Base-by-base conservation (phyloP, 306 rosid species). In the Trifolium fragiferum region DNA sequence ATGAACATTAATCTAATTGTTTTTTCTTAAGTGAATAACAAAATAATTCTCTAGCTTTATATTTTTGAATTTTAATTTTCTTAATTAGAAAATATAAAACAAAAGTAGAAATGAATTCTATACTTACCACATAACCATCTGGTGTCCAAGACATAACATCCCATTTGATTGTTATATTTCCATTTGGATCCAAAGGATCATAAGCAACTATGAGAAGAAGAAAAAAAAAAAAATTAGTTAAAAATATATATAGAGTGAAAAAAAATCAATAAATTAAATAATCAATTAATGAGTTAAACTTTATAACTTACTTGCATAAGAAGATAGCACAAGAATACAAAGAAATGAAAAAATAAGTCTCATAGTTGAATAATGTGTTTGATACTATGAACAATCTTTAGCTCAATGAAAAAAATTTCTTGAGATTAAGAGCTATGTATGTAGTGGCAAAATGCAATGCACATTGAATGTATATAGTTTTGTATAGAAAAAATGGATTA, bases 131-230 rank as follows among this genome's bases (percentile, higher is more conserved):
- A 76, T 94, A 91, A 72, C 96, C 98, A 78, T 94, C 98, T 54
- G 95, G 35, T 21, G 97, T 94, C 97, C 98, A 94, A 38, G 98
- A 91, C 93, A 93, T 74, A 21, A 94, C 27, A 70, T 94, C 98
- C 98, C 97, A 93, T 82, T 90, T 89, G 85, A 91, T 75, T 4
- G 96, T 93, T 69, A 93, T 49, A 82, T 91, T 93, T 60, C 97
- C 98, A 64, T 75, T 93, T 43, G 98, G 98, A 88, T 94, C 98
- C 88, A 94, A 71, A 5, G 98, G 96, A 83, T 94, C 98, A 83
- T 84, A 94, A 30, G 96, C 93, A 78, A 35, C 97, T 94, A 54
- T 66, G 75, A 54, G 5, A 57, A 71, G 0, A 82, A 66, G 79
- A 66, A 46, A 30, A 30, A 15, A 15, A 23, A 25, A 11, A 19